Evolutionary conservation across 257 asterid species (phyloP).

Genomic region (Ehretia macrophylla): DNA sequence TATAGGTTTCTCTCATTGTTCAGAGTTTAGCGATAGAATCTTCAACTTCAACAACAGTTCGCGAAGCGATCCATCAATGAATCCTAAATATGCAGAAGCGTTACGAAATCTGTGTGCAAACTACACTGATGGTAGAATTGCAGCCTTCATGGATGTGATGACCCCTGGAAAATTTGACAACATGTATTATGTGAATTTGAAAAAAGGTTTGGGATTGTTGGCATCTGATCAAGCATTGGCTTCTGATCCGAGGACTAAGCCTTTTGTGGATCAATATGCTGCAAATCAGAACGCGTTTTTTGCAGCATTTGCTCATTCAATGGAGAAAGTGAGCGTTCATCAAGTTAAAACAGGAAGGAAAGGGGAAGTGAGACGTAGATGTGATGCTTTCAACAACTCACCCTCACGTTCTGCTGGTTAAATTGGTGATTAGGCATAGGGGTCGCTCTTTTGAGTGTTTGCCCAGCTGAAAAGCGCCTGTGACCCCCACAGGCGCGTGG

Average conservation of each 20-base stretch:
- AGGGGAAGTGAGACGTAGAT: slow-evolving; percentile 87
- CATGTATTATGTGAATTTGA: slow-evolving; percentile 43
- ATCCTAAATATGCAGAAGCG: slow-evolving; percentile 47
- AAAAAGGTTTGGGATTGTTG: slow-evolving; percentile 54
- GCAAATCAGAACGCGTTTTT: slow-evolving; percentile 53
- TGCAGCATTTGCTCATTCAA: slow-evolving; percentile 45
- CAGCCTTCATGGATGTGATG: slow-evolving; percentile 81
- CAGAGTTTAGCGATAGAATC: slow-evolving; percentile 55
- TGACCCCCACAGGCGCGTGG: too few species aligned
- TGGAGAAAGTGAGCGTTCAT: slow-evolving; percentile 55
- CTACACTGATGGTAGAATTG: slow-evolving; percentile 31
- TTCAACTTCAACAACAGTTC: slow-evolving; percentile 35
- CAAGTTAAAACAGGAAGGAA: slow-evolving; percentile 43
- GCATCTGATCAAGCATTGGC: slow-evolving; percentile 59
- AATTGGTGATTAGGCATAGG: background rate
- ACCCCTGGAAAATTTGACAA: slow-evolving; percentile 86
- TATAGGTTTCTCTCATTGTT: slow-evolving; percentile 76
- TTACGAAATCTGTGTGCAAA: slow-evolving; percentile 46
- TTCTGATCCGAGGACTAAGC: slow-evolving; percentile 57
- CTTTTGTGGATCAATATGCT: slow-evolving; percentile 68
- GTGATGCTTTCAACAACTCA: slow-evolving; percentile 50
- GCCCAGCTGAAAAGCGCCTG: too few species aligned
- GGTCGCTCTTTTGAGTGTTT: background rate
- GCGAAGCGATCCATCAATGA: slow-evolving; percentile 50
- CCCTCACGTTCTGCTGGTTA: slow-evolving; percentile 2